Base-by-base conservation (phyloP, 768 basidiomycete genomes). In the Amanita subjunquillea region DNA sequence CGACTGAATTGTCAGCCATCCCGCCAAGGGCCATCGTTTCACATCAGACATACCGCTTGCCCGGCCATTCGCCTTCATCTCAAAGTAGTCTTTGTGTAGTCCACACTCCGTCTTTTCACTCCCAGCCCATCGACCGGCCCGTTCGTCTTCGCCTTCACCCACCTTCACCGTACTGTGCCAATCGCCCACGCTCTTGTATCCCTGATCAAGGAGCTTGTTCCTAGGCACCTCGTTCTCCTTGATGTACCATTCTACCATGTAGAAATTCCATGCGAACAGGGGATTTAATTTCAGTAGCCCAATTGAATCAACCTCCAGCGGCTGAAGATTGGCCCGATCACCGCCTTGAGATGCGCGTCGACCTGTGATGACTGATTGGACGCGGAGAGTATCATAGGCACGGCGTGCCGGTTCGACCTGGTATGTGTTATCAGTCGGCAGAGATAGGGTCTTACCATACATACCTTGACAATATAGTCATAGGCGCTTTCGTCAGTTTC, bases 231-330 rank as follows among this genome's bases (percentile, higher is more conserved):
- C 69, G 68, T 97, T 80, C 55, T 78, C 74, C 40, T 80, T 80
- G 56, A 95, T 76, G 65, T 97, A 94, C 65, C 80, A 83, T 56
- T 96, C 85, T 15, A 97, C 89, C 38, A 89, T 67, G 6, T 71
- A 65, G 67, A 96, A 95, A 20, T 77, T 79, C 96, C 96, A 99
- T 15, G 80, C 71, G 61, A 83, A 91, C 39, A 99, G 75, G 0
- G 95, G 95, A 66, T 99, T 98, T 43, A 99, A 78, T 72, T 99
- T 98, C 57, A 97, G 66, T 29, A 98, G 69, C 4, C 93, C 94
- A 1, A 89, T 92, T 50, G 77, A 73, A 67, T 99, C 95, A 29
- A 95, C 77, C 69, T 97, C 94, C 50, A 99, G 75, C 1, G 93
- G 90, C 58, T 83, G 78, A 36, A 98, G 75, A 13, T 78, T 72